phyloP scores from a whole-genome alignment of 2,329 filamentous ascomycete species.

The Metarhizium robertsii region DNA sequence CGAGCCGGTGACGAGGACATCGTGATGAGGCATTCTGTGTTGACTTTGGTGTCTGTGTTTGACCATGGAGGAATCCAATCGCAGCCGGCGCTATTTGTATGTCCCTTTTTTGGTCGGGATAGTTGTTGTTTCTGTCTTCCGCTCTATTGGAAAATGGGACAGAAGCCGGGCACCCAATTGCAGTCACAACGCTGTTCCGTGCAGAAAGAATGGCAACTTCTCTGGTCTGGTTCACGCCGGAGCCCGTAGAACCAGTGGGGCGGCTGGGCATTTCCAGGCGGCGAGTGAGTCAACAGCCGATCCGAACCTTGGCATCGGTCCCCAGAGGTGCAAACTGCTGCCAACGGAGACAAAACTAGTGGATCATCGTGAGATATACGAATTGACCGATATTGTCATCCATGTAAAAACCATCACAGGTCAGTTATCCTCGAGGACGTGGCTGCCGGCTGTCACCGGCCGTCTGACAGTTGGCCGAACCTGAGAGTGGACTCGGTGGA shows the following conservation, averaged over 20 bases:
- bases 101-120: too few relatives aligned
- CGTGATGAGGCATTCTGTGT: slow-evolving; percentile 8
- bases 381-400: not conserved
- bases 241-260: not conserved
- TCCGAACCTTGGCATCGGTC: not conserved
- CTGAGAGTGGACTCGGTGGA: not conserved
- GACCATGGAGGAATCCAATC: too few relatives aligned
- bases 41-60: too few relatives aligned
- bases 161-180: too few relatives aligned
- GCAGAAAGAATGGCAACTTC: too few relatives aligned
- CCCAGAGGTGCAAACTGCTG: not conserved
- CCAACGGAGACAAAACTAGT: not conserved
- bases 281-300: not conserved
- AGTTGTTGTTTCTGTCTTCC: too few relatives aligned
- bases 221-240: too few relatives aligned
- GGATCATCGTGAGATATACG: not conserved
- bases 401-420: too few relatives aligned
- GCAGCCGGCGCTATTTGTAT: too few relatives aligned
- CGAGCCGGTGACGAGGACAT: slow-evolving; percentile 37
- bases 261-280: not conserved
- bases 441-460: not conserved
- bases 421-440: too few relatives aligned
- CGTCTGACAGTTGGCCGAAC: not conserved
- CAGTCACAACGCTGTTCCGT: too few relatives aligned
- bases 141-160: too few relatives aligned